phyloP scores from a whole-genome alignment of 2,329 filamentous ascomycete genomes.

The Dactylonectria estremocensis region DNA sequence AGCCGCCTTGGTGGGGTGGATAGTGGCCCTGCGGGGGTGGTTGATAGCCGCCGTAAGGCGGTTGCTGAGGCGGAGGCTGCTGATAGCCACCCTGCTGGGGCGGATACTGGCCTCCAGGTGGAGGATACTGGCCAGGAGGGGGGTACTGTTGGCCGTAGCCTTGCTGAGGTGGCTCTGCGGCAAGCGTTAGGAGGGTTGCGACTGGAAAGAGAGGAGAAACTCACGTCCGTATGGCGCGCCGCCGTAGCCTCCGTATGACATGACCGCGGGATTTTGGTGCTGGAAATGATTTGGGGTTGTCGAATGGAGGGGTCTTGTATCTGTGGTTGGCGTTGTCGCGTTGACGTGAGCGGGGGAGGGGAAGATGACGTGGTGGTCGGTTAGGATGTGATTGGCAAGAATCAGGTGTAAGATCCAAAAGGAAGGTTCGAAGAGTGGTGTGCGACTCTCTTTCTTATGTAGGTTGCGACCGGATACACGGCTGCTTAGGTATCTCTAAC shows the following conservation, averaged over 20 bases:
- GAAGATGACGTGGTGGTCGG: not conserved
- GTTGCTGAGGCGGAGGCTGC: constrained; percentile 50
- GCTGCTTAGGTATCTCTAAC: constrained; percentile 10
- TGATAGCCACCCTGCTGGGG: constrained; percentile 54
- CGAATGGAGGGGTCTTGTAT: constrained; percentile 6
- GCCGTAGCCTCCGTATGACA: constrained; percentile 57
- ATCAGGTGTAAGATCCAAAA: not conserved
- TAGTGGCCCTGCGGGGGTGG: constrained; percentile 52
- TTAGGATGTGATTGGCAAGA: constrained; percentile 4
- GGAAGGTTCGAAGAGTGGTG: not conserved
- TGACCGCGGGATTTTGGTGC: constrained; percentile 37
- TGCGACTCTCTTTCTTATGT: constrained; percentile 19
- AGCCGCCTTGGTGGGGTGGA: constrained; percentile 51
- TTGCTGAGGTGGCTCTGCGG: constrained; percentile 55
- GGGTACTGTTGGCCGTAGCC: constrained; percentile 58
- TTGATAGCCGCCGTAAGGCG: constrained; percentile 54
- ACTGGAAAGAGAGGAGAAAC: constrained; percentile 34
- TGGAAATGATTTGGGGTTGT: constrained; percentile 6
- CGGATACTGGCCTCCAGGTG: constrained; percentile 51
- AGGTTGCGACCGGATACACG: constrained; percentile 4
- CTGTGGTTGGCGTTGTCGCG: not conserved
- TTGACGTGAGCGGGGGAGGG: not conserved
- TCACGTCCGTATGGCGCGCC: constrained; percentile 54
- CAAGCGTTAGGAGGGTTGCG: constrained; percentile 13
- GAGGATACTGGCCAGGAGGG: constrained; percentile 49